Base-by-base conservation (phyloP, 768 basidiomycete species). In the Phlegmacium glaucopus region DNA sequence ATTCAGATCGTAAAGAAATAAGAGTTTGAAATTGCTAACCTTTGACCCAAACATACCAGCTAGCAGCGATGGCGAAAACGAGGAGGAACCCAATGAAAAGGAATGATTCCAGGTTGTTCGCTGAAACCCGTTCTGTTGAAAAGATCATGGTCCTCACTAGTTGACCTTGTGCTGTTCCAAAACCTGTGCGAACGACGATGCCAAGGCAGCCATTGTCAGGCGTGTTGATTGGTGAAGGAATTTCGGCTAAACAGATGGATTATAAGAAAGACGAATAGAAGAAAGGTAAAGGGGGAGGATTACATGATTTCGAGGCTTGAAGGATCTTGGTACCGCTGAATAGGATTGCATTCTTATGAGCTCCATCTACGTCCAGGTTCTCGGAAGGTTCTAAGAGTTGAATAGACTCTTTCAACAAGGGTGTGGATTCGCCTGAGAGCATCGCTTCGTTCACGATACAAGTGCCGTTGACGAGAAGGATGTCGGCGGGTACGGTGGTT, bases 361-460 rank as follows among this genome's bases (percentile, higher is more conserved):
- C 70, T 8, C 84, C 82, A 58, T 97, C 93, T 25, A 92, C 85
- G 57, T 96, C 92, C 34, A 98, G 76, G 17, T 69, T 74, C 42
- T 95, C 94, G 4, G 69, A 63, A 0, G 74, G 70, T 5, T 94
- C 89, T 9, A 92, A 74, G 0, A 98, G 75, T 53, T 92, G 87
- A 47, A 97, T 87, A 11, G 90, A 93, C 61, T 99, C 96, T 61
- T 99, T 99, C 39, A 99, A 74, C 8, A 99, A 74, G 0, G 96
- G 96, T 0, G 96, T 99, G 0, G 94, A 96, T 71, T 99, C 96
- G 42, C 96, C 96, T 1, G 94, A 96, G 2, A 99, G 73, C 96
- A 99, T 98, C 22, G 96, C 96, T 66, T 99, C 96, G 64, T 99
- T 99, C 54, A 98, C 94, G 58, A 99, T 98, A 52, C 87, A 88